phyloP scores from a whole-genome alignment of 2,329 filamentous ascomycete genomes.

The Cordyceps fumosorosea region DNA sequence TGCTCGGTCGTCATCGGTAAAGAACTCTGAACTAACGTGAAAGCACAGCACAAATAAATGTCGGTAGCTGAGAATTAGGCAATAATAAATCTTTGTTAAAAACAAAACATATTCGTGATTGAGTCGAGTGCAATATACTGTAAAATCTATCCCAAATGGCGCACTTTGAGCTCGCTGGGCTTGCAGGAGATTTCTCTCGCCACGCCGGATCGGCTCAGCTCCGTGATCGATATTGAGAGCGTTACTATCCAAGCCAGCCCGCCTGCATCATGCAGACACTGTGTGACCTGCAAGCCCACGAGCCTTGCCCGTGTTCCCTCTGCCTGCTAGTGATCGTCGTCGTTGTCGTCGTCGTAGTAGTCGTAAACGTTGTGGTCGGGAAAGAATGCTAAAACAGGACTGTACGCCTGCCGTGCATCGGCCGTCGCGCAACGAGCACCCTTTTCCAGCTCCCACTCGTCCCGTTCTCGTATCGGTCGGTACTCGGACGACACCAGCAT shows the following conservation, averaged over 20 bases:
- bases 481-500: neutral
- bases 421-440: constrained; percentile 15
- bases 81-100: constrained; percentile 21
- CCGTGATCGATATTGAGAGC: neutral
- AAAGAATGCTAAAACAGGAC: constrained; percentile 29
- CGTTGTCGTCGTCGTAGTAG: neutral
- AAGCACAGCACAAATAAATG: constrained; percentile 16
- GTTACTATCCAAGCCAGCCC: neutral
- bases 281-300: neutral
- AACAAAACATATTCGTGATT: neutral
- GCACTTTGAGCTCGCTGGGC: neutral
- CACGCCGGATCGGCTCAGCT: neutral
- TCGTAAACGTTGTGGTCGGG: constrained; percentile 11
- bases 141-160: neutral
- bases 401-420: constrained; percentile 17
- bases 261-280: neutral
- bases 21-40: neutral
- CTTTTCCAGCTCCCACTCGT: constrained; percentile 5
- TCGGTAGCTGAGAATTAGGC: constrained; percentile 17
- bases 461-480: neutral
- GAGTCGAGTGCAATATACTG: neutral
- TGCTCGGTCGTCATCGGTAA: neutral
- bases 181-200: neutral
- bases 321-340: neutral
- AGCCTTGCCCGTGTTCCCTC: neutral